phyloP scores from a whole-genome alignment of 116 monocot genomes.

The Posidonia oceanica region DNA sequence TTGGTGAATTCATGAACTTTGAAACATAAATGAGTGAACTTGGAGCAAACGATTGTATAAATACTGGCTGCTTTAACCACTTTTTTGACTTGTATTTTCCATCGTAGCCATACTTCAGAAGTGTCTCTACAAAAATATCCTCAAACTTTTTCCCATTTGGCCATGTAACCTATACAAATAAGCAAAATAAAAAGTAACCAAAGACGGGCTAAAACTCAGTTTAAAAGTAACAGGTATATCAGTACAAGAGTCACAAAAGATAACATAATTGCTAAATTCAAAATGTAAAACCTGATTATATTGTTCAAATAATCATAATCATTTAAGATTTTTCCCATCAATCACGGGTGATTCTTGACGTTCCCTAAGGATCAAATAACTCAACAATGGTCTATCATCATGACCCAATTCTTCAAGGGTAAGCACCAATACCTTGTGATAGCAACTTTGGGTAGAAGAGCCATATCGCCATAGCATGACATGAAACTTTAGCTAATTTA shows the following conservation, averaged over 20 bases:
- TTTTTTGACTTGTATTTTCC: slow-evolving; percentile 74
- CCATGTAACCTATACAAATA: slow-evolving; percentile 74
- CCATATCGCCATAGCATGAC: too few relatives aligned
- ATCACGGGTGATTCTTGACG: too few relatives aligned
- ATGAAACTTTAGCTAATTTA: too few relatives aligned
- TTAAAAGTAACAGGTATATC: neutral
- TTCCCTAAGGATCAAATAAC: too few relatives aligned
- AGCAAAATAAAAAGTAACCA: neutral
- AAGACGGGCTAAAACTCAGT: neutral
- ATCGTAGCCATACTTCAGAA: slow-evolving; percentile 80
- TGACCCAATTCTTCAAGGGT: too few relatives aligned
- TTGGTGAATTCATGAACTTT: slow-evolving; percentile 55
- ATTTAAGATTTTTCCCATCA: too few relatives aligned
- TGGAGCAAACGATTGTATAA: slow-evolving; percentile 86
- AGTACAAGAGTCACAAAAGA: neutral
- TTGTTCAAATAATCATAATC: too few relatives aligned
- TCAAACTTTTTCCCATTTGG: slow-evolving; percentile 68
- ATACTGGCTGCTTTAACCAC: slow-evolving; percentile 68
- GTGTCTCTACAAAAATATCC: slow-evolving; percentile 74
- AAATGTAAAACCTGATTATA: too few relatives aligned
- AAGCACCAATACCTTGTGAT: too few relatives aligned
- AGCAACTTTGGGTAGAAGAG: too few relatives aligned
- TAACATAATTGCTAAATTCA: too few relatives aligned
- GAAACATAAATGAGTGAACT: slow-evolving; percentile 49
- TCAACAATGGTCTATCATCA: too few relatives aligned